Evolutionary conservation across 371 early-diverging fungal species (phyloP).

Genomic region (Choanephora cucurbitarum): DNA sequence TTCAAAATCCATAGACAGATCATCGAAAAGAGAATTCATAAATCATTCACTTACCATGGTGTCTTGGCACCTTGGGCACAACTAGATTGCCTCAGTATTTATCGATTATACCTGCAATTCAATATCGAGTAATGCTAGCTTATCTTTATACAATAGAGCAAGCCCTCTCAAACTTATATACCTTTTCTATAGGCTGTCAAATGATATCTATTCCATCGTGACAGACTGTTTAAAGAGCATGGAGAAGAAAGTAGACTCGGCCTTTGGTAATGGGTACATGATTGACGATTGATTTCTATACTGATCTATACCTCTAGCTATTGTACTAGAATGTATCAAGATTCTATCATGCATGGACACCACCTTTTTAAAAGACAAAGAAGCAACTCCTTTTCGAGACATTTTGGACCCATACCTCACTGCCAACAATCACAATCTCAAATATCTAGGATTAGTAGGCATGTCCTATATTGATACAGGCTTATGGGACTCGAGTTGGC

Average conservation of each 20-base stretch:
- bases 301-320: slow-evolving; percentile 24
- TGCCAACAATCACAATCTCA: slow-evolving; percentile 45
- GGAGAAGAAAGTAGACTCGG: slow-evolving; percentile 49
- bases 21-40: slow-evolving; percentile 38
- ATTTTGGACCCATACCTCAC: slow-evolving; percentile 32
- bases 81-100: slow-evolving; percentile 38
- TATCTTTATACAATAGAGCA: background rate
- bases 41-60: slow-evolving; percentile 51
- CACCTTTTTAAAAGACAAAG: slow-evolving; percentile 1
- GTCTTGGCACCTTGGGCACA: slow-evolving; percentile 61
- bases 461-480: slow-evolving; percentile 25
- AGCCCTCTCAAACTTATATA: too few species aligned
- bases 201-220: slow-evolving; percentile 27
- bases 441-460: slow-evolving; percentile 45
- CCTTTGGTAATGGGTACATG: slow-evolving; percentile 48
- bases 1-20: slow-evolving; percentile 40
- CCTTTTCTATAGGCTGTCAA: slow-evolving; percentile 25
- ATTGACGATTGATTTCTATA: too few species aligned
- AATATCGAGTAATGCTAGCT: slow-evolving; percentile 37
- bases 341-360: slow-evolving; percentile 30
- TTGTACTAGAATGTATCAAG: slow-evolving; percentile 45
- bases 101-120: slow-evolving; percentile 24
- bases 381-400: slow-evolving; percentile 24
- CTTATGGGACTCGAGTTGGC: slow-evolving; percentile 41
- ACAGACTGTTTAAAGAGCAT: slow-evolving; percentile 32